Percentiles rank a stretch among this genome's conserved stretches.
Evolutionary conservation across 2,329 filamentous ascomycete genomes (phyloP).

Genomic region (Xylaria polymorpha): DNA sequence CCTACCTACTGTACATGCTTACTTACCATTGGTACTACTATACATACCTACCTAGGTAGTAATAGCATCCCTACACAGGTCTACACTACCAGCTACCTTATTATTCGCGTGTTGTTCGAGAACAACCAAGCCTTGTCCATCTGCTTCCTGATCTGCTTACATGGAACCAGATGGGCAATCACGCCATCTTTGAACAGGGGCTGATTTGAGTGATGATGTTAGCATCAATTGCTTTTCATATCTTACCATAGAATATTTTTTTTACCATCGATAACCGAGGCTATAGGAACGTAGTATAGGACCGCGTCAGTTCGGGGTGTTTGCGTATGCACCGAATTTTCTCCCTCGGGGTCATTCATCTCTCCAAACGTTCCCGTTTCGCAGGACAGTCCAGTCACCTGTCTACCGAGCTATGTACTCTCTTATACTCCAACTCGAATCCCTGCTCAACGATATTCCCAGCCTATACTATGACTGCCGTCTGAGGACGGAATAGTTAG

Average conservation of each 20-base stretch:
- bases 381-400: constrained; percentile 27
- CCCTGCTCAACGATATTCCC: constrained; percentile 2
- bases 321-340: background rate
- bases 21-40: background rate
- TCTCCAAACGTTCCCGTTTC: constrained; percentile 17
- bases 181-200: background rate
- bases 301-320: background rate
- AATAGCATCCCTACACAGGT: background rate
- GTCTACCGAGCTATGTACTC: constrained; percentile 16
- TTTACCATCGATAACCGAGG: constrained; percentile 24
- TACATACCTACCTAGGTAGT: too few relatives aligned
- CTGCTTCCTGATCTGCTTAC: background rate
- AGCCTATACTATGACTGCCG: constrained; percentile 9
- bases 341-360: background rate
- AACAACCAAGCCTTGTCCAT: background rate
- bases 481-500: background rate
- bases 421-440: constrained; percentile 10
- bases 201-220: background rate
- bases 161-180: constrained; percentile 5
- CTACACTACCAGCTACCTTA: background rate
- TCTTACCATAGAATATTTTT: constrained; percentile 1
- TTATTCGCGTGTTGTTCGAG: background rate
- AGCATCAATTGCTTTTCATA: constrained; percentile 1
- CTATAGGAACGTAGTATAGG: constrained; percentile 17
- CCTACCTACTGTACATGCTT: background rate